phyloP scores from a whole-genome alignment of 2,329 filamentous ascomycete species.

The Aspergillus quadrilineatus region DNA sequence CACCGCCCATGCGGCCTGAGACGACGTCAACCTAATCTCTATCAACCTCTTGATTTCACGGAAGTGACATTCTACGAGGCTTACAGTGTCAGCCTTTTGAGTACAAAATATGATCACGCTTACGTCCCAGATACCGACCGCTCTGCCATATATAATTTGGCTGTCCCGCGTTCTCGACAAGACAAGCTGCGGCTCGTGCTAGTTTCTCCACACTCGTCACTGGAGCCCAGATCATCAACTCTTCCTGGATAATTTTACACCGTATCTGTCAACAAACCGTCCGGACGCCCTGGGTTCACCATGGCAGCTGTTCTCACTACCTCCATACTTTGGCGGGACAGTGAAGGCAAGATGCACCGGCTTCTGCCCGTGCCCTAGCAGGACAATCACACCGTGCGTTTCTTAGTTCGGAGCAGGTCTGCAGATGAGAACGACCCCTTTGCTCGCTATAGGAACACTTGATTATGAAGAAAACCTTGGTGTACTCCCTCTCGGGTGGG shows the following conservation, averaged over 20 bases:
- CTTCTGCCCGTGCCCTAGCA: constrained; percentile 58
- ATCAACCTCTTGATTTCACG: not conserved
- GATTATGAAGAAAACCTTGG: constrained; percentile 67
- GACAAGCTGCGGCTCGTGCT: not conserved
- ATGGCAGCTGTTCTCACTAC: constrained; percentile 27
- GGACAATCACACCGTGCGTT: constrained; percentile 67
- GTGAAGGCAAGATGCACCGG: constrained; percentile 65
- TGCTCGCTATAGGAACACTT: constrained; percentile 72
- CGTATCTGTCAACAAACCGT: not conserved
- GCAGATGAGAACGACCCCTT: constrained; percentile 61
- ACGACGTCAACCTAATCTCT: not conserved
- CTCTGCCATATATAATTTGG: not conserved
- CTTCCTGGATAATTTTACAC: not conserved
- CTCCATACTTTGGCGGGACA: constrained; percentile 56
- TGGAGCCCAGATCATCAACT: not conserved
- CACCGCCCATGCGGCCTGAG: not conserved
- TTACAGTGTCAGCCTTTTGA: not conserved
- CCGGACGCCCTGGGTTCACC: not conserved
- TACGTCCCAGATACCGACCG: not conserved
- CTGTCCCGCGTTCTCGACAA: not conserved
- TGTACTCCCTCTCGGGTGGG: constrained; percentile 76
- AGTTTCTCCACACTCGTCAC: not conserved
- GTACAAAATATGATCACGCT: not conserved
- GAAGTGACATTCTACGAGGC: not conserved
- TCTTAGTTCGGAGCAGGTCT: constrained; percentile 62